Evolutionary conservation across 2,329 filamentous ascomycete species (phyloP).

Genomic region (Pestalotiopsis sp.): DNA sequence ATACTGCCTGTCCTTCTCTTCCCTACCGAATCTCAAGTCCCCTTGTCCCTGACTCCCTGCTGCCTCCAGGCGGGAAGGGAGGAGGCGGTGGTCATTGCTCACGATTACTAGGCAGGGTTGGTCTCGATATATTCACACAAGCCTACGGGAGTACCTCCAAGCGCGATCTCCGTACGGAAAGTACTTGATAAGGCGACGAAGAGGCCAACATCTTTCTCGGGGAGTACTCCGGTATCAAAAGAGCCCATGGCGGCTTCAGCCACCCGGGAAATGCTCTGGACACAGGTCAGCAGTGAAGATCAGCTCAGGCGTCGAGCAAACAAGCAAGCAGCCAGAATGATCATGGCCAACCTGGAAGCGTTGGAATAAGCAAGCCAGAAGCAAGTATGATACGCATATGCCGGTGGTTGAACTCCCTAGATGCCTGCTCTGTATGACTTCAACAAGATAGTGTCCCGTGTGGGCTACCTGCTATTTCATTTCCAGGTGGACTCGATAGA

Average conservation of each 20-base stretch:
- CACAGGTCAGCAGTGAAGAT: neutral
- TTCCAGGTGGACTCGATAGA: constrained; percentile 25
- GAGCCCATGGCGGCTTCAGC: no score
- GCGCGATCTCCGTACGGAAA: neutral
- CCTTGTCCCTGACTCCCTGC: neutral
- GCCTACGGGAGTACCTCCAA: neutral
- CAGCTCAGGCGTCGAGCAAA: neutral
- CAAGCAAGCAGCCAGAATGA: constrained; percentile 20
- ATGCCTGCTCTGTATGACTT: constrained; percentile 26
- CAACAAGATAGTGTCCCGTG: constrained; percentile 21
- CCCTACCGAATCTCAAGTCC: neutral
- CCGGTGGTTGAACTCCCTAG: constrained; percentile 24
- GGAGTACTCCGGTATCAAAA: no score
- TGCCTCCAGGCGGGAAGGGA: neutral
- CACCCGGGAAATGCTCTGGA: no score
- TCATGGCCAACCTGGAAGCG: constrained; percentile 19
- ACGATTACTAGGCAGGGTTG: neutral
- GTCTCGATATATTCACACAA: neutral
- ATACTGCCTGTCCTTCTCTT: neutral
- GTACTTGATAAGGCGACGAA: neutral
- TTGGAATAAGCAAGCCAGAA: constrained; percentile 24
- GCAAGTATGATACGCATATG: constrained; percentile 47
- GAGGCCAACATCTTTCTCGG: no score
- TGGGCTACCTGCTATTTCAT: constrained; percentile 20
- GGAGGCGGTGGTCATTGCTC: constrained; percentile 3